phyloP scores from a whole-genome alignment of 192 early-diverging fungal species.

The Podila verticillata region DNA sequence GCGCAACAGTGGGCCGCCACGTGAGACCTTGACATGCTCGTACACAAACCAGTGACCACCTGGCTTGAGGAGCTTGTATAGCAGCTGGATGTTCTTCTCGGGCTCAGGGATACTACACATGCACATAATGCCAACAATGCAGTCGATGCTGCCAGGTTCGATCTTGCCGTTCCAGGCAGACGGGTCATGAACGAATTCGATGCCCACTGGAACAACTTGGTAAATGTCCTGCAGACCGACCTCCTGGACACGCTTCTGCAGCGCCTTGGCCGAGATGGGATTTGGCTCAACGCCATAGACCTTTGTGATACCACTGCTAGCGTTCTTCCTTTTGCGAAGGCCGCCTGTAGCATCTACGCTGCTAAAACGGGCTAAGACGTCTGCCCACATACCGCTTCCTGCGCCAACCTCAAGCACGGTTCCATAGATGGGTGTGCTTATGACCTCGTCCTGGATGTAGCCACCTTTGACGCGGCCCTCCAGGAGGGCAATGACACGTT shows the following conservation, averaged over 20 bases:
- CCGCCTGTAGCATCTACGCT: not conserved
- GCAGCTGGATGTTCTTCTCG: slow-evolving; percentile 4
- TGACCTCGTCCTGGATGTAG: not conserved
- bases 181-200: slow-evolving; percentile 1
- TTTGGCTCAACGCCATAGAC: slow-evolving; percentile 15
- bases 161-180: slow-evolving; percentile 9
- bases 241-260: slow-evolving; percentile 7
- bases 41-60: slow-evolving; percentile 11
- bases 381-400: slow-evolving; percentile 16
- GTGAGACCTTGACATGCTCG: slow-evolving; percentile 8
- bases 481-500: slow-evolving; percentile 4
- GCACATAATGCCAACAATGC: slow-evolving; percentile 7
- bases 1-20: slow-evolving; percentile 1
- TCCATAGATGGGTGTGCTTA: slow-evolving; percentile 9
- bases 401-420: slow-evolving; percentile 16
- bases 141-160: slow-evolving; percentile 6
- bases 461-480: slow-evolving; percentile 12
- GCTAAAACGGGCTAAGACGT: slow-evolving; percentile 13
- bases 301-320: slow-evolving; percentile 7
- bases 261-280: slow-evolving; percentile 12
- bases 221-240: slow-evolving; percentile 11
- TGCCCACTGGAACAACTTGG: slow-evolving; percentile 12
- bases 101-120: slow-evolving; percentile 13
- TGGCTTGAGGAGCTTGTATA: slow-evolving; percentile 14
- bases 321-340: not conserved